Conservation (phyloP, 805 yeast species). For the Ogataea kodamae region DNA sequence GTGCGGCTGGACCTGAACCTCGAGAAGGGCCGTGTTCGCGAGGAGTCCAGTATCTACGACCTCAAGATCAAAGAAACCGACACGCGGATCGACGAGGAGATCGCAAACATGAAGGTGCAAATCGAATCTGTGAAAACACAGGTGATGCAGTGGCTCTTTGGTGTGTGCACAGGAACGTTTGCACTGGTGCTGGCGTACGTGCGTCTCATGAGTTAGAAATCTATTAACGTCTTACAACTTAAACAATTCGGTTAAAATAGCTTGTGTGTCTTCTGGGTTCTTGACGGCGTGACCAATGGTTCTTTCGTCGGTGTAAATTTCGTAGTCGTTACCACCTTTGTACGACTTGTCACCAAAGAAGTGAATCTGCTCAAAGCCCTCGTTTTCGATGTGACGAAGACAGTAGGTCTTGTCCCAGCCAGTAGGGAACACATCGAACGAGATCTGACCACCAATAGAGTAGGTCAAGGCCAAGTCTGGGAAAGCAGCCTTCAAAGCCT, state of each 20-base stretch:
- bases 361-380: conserved; percentile 84
- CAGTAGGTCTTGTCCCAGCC: conserved; percentile 99
- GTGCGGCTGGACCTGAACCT: conserved; percentile 86
- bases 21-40: conserved; percentile 94
- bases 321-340: conserved; percentile 98
- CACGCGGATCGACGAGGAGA: conserved; percentile 92
- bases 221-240: conserved; percentile 35
- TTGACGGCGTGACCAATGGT: conserved; percentile 94
- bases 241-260: conserved; percentile 80
- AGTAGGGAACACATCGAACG: conserved; percentile 99
- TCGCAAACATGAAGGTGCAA: conserved; percentile 91
- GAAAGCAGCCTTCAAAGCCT: conserved; percentile 79
- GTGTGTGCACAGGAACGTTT: conserved; percentile 97
- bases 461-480: conserved; percentile 83
- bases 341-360: conserved; percentile 98
- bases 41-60: conserved; percentile 90
- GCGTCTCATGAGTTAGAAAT: conserved; percentile 45
- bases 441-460: conserved; percentile 99
- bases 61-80: conserved; percentile 92
- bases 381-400: conserved; percentile 83
- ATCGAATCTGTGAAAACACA: conserved; percentile 94
- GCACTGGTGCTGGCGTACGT: conserved; percentile 91
- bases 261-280: conserved; percentile 84
- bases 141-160: conserved; percentile 97
- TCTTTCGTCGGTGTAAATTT: conserved; percentile 88